Evolutionary conservation across 2,329 filamentous ascomycete species (phyloP).

Genomic region (Elsinoe necatrix): DNA sequence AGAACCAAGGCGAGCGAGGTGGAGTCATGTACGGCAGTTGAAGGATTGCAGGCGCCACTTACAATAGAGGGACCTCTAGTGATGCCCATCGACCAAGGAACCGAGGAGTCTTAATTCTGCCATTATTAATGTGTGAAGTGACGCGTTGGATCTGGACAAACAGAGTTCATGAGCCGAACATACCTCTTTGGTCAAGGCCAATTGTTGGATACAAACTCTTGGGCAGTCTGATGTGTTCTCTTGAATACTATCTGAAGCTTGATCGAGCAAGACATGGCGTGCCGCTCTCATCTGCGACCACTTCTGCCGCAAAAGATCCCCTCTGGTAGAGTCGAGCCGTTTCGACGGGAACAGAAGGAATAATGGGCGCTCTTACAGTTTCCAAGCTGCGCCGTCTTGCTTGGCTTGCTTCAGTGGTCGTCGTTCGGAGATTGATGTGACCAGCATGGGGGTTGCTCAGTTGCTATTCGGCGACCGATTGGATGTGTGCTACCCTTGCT

Average conservation of each 20-base stretch:
- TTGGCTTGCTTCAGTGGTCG: background rate
- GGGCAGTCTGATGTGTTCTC: no score
- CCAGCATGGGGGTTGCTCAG: background rate
- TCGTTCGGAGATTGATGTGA: background rate
- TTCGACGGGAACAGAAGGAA: background rate
- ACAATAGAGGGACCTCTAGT: background rate
- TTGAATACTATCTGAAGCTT: no score
- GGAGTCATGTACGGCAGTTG: conserved; percentile 10
- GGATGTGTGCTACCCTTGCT: background rate
- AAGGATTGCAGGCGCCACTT: conserved; percentile 1
- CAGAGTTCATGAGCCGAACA: no score
- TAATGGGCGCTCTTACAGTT: background rate
- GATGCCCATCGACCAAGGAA: background rate
- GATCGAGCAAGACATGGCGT: background rate
- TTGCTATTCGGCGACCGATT: background rate
- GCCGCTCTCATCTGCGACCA: background rate
- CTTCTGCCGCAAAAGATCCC: background rate
- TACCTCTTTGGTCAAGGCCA: no score
- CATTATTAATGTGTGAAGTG: background rate
- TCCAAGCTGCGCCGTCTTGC: background rate
- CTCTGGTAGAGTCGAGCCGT: background rate
- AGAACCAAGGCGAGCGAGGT: background rate
- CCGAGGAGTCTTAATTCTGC: no score
- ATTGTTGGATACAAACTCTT: no score
- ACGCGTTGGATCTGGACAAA: background rate